Evolutionary conservation across 495 filamentous ascomycete species (phyloP).

Genomic region (Baudoinia panamericana): DNA sequence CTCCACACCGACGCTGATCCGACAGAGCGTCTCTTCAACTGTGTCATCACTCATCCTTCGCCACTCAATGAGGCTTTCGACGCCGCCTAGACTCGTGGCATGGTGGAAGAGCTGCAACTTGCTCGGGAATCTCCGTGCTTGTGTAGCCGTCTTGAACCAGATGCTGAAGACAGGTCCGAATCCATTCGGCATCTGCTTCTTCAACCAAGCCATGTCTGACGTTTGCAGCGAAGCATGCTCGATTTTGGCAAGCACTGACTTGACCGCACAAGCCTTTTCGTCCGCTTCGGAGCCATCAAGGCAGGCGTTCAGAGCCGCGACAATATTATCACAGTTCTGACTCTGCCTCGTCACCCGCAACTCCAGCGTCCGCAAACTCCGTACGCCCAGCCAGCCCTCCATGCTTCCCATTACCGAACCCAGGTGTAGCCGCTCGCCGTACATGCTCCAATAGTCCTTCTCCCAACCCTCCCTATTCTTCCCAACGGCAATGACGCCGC

Average conservation of each 20-base stretch:
- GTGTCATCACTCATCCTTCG: conserved; percentile 65
- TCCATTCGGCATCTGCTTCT: conserved; percentile 81
- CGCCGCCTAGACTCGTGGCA: conserved; percentile 83
- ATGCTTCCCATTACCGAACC: conserved; percentile 80
- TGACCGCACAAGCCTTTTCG: conserved; percentile 32
- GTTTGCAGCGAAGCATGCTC: conserved; percentile 54
- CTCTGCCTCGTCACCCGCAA: conserved; percentile 66
- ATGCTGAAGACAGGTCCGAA: conserved; percentile 83
- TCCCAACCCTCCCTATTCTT: conserved; percentile 42
- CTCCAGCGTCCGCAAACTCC: conserved; percentile 76
- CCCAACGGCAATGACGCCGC: conserved; percentile 61
- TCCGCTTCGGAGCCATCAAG: conserved; percentile 27
- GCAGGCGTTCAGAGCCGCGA: conserved; percentile 51
- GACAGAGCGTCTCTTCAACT: conserved; percentile 60
- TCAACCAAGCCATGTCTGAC: conserved; percentile 52
- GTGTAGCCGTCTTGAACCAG: conserved; percentile 41
- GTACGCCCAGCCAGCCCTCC: conserved; percentile 82
- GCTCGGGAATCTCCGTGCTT: conserved; percentile 59
- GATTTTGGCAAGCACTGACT: conserved; percentile 44
- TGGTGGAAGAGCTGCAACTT: conserved; percentile 78
- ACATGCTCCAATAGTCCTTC: conserved; percentile 33
- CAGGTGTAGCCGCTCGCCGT: conserved; percentile 53
- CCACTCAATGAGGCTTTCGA: conserved; percentile 91
- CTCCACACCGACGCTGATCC: conserved; percentile 80
- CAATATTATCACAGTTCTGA: conserved; percentile 50